phyloP scores from a whole-genome alignment of 208 protist genomes.

The Novymonas esmeraldas region DNA sequence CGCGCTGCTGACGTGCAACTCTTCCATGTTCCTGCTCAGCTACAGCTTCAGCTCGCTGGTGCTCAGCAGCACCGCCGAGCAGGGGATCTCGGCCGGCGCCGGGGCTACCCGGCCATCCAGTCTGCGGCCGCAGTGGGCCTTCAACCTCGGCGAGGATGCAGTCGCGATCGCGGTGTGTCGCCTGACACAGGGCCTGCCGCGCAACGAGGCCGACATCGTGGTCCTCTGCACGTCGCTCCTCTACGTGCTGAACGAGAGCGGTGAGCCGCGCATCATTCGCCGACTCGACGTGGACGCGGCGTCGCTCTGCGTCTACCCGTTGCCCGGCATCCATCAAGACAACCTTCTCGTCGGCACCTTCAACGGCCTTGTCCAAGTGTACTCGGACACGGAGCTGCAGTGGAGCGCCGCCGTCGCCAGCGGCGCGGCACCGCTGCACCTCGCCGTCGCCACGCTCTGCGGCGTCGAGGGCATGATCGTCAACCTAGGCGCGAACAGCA shows the following conservation, averaged over 20 bases:
- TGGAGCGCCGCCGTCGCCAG: constrained; percentile 80
- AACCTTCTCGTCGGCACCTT: constrained; percentile 89
- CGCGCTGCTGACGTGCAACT: constrained; percentile 80
- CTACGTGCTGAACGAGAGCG: constrained; percentile 66
- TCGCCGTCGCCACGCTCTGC: constrained; percentile 69
- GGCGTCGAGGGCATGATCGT: constrained; percentile 83
- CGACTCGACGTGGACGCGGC: constrained; percentile 79
- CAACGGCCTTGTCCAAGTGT: constrained; percentile 78
- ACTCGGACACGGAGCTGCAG: constrained; percentile 81
- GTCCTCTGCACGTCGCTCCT: constrained; percentile 80
- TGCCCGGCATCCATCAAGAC: constrained; percentile 46
- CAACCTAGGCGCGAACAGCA: constrained; percentile 62
- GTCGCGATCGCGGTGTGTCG: constrained; percentile 75
- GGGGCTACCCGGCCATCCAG: constrained; percentile 4
- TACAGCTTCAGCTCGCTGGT: constrained; percentile 76
- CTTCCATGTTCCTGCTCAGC: constrained; percentile 79
- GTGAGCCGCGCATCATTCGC: constrained; percentile 49
- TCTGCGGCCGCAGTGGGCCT: constrained; percentile 61
- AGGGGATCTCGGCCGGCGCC: constrained; percentile 3
- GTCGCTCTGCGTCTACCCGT: constrained; percentile 60
- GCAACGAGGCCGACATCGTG: constrained; percentile 70
- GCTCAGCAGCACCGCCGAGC: constrained; percentile 30
- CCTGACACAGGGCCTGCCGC: constrained; percentile 41
- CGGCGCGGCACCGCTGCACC: constrained; percentile 45
- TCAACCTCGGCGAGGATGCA: constrained; percentile 88